Conservation (phyloP, 2,329 filamentous ascomycete species). For the Thielaviopsis euricoi region DNA sequence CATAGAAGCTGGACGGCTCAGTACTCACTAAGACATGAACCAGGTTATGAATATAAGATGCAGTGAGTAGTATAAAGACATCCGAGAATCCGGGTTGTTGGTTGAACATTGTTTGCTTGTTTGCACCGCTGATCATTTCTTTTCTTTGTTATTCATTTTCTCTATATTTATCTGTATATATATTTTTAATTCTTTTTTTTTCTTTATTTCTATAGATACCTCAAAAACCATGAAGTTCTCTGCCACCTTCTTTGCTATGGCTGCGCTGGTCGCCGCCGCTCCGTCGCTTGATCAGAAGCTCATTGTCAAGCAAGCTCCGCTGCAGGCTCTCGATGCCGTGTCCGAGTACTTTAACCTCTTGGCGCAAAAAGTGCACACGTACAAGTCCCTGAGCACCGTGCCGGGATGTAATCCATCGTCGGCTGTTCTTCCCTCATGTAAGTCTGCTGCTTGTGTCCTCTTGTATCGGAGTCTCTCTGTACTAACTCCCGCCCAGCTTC, state of each 20-base stretch:
- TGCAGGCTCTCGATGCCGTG: conserved; percentile 28
- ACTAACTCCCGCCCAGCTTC: conserved; percentile 18
- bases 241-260: conserved; percentile 25
- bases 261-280: conserved; percentile 20
- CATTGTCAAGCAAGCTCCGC: conserved; percentile 21
- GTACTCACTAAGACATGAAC: neutral
- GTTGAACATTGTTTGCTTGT: neutral
- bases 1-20: neutral
- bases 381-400: conserved; percentile 23
- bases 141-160: neutral
- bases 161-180: neutral
- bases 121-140: neutral
- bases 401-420: conserved; percentile 38
- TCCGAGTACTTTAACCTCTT: conserved; percentile 46
- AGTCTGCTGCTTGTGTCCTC: too few species aligned
- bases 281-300: conserved; percentile 31
- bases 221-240: conserved; percentile 17
- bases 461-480: too few species aligned
- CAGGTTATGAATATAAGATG: neutral
- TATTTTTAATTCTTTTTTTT: neutral
- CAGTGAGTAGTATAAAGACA: neutral
- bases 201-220: neutral
- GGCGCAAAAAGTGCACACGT: conserved; percentile 35
- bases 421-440: conserved; percentile 34
- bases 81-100: neutral